A percentile compares a stretch with the other conserved stretches of the same genome.
These are phyloP conservation scores for Epichloe sibirici DNA, from an alignment of 2,329 filamentous ascomycete genomes.

Conservation along the genomic window DNA sequence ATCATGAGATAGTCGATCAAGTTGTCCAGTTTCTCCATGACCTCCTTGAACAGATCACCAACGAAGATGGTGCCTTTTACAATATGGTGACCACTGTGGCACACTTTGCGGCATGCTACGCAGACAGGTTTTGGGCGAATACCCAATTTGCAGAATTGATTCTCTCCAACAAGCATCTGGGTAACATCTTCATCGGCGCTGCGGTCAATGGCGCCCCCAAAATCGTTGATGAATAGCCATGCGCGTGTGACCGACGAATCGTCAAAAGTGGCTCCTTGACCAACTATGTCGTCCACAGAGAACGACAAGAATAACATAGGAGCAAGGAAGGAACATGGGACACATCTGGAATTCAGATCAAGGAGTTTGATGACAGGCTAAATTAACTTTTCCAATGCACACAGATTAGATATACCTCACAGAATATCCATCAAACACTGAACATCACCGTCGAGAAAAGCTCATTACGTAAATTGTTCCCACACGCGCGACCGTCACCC, in stretches of 20 bases:
- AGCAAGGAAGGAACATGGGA: too few species aligned
- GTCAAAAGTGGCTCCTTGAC: too few species aligned
- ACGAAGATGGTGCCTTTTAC: neutral
- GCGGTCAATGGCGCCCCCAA: neutral
- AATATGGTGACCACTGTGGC: neutral
- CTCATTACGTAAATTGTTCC: neutral
- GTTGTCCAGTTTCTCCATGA: neutral
- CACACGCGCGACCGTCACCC: neutral
- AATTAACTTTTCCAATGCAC: too few species aligned
- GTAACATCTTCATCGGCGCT: neutral
- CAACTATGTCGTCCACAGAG: too few species aligned
- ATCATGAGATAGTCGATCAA: too few species aligned
- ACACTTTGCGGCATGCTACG: neutral
- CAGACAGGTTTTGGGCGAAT: neutral
- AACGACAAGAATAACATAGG: too few species aligned
- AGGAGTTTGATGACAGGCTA: too few species aligned
- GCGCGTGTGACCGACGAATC: too few species aligned
- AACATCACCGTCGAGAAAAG: neutral
- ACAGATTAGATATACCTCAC: neutral
- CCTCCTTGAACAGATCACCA: neutral
- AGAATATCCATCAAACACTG: neutral
- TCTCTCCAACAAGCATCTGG: rapidly evolving
- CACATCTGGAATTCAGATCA: rapidly evolving
- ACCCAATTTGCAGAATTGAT: rapidly evolving
- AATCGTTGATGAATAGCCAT: too few species aligned